Base-by-base conservation (phyloP, 305 asterid species). In the Coffea humblotiana region DNA sequence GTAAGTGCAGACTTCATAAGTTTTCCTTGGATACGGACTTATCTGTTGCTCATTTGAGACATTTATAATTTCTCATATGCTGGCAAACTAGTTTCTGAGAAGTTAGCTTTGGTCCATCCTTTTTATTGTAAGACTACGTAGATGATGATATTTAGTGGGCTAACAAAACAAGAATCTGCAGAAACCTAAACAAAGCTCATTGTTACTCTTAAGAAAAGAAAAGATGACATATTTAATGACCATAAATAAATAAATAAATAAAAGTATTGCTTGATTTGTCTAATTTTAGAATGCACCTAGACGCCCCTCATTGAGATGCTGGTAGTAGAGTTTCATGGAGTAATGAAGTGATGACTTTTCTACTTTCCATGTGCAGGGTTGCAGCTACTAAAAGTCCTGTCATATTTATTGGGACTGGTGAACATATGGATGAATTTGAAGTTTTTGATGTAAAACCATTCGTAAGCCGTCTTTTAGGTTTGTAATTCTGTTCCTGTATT, bases 341-440 rank as follows among this genome's bases (percentile, higher is more conserved):
- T 77, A 27, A 65, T 49, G n/a, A 11, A 49, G 40, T 66, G 51
- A 48, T 77, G 74, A 21, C 49, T 15, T 68, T 23, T 79, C 29
- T 48, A 25, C 29, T 11, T 82, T 79, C 69, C 83, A 74, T 84
- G 82, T 83, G 84, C 94, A 95, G 99, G 79, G 98, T 95, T 75
- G 99, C 99, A 35, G 99, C 97, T 51, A 95, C 98, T 78, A 93
- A 95, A 84, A 95, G 99, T 89, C 99, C 99, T 11, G 87, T 95
- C 83, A 93, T 93, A 87, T 95, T 95, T 83, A 92, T 95, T 8
- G 99, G 99, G 68, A 95, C 99, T 21, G 99, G 99, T 83, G 99
- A 95, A 87, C 99, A 92, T 84, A 95, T 93, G 98, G 97, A 95
- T 40, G 99, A 95, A 84, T 93, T 95, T 83, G 98, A 95, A 90